Evolutionary conservation across 768 basidiomycete species (phyloP).

Genomic region (Panaeolus papilionaceus): DNA sequence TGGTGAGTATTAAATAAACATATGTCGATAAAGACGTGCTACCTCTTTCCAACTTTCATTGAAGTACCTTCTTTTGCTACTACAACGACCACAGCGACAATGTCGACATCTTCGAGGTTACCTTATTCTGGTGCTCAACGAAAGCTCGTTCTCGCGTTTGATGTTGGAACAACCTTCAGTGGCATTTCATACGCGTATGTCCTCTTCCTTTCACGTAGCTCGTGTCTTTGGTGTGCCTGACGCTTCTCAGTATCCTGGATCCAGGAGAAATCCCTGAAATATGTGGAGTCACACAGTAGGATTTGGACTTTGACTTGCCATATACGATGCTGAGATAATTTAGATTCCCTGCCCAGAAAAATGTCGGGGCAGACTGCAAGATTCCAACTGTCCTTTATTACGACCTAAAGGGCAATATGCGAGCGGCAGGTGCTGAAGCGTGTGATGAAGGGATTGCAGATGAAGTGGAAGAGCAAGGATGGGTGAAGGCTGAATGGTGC

Average conservation of each 20-base stretch:
- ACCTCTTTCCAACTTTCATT: not conserved
- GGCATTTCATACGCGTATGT: conserved; percentile 27
- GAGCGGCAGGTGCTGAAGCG: conserved; percentile 20
- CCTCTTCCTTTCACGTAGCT: not conserved
- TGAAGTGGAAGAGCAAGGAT: conserved; percentile 17
- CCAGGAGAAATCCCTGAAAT: conserved; percentile 26
- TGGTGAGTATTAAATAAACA: not conserved
- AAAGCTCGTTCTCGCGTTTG: conserved; percentile 28
- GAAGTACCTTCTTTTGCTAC: not conserved
- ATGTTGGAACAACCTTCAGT: conserved; percentile 29
- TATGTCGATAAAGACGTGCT: not conserved
- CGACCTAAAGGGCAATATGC: conserved; percentile 13
- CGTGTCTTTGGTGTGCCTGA: not conserved
- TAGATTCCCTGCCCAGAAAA: conserved; percentile 22
- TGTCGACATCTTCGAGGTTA: not conserved
- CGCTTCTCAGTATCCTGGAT: conserved; percentile 22
- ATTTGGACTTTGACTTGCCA: not conserved
- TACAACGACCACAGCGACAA: not conserved
- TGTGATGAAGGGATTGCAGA: conserved; percentile 17
- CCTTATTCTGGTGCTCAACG: conserved; percentile 23
- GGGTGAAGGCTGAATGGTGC: conserved; percentile 23
- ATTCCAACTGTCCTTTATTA: conserved; percentile 22
- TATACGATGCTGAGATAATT: conserved; percentile 12
- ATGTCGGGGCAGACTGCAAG: conserved; percentile 18
- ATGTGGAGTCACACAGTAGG: conserved; percentile 26